phyloP scores from a whole-genome alignment of 2,329 filamentous ascomycete genomes.

The Fusarium chaquense region DNA sequence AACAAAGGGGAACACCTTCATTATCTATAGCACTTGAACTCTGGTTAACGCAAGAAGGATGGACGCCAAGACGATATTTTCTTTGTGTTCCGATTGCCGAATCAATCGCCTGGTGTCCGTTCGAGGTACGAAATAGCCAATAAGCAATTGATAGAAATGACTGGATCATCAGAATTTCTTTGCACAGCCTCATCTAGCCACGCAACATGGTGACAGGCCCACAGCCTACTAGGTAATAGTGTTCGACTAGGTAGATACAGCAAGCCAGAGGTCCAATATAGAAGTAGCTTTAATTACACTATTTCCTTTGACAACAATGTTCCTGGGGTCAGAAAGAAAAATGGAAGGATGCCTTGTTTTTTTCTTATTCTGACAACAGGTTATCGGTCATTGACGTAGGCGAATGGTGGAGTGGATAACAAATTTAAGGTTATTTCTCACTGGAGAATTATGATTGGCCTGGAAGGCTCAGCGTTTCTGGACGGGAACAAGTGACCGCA shows the following conservation, averaged over 20 bases:
- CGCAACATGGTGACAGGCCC: not conserved
- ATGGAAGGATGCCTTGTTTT: not conserved
- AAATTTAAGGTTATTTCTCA: conserved; percentile 41
- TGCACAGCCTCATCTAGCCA: conserved; percentile 45
- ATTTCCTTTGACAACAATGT: not conserved
- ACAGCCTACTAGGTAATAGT: not conserved
- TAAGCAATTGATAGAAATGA: not conserved
- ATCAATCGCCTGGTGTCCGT: not conserved
- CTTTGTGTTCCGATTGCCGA: not conserved
- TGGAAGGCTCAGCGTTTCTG: not conserved
- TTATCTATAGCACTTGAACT: not conserved
- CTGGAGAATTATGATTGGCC: conserved; percentile 22
- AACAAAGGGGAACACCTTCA: not conserved
- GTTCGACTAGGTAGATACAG: not conserved
- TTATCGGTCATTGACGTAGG: conserved; percentile 9
- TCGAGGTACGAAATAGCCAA: conserved; percentile 28
- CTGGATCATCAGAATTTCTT: not conserved
- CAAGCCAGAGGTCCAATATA: not conserved
- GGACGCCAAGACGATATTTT: not conserved
- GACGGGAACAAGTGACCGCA: conserved; percentile 19
- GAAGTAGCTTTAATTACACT: not conserved
- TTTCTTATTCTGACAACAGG: not conserved
- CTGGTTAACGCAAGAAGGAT: not conserved
- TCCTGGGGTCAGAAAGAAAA: not conserved
- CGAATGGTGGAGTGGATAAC: not conserved